Evolutionary conservation across 2,329 filamentous ascomycete species (phyloP).

Genomic region (Colletotrichum acutatum): DNA sequence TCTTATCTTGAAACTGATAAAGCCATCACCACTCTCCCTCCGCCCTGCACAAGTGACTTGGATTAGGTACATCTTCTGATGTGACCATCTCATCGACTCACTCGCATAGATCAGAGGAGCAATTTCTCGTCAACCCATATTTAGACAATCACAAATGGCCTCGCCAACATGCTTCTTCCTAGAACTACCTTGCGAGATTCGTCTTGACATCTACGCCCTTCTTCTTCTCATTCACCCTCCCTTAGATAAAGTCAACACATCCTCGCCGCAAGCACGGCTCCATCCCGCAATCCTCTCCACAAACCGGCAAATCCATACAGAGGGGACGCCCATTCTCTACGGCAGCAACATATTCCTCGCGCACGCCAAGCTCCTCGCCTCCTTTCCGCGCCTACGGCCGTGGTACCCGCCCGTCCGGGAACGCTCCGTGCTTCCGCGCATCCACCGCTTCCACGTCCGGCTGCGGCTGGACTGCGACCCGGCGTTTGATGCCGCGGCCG

Average conservation of each 20-base stretch:
- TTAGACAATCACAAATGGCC: background rate
- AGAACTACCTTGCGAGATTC: constrained; percentile 56
- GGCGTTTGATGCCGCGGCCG: constrained; percentile 44
- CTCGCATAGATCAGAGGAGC: background rate
- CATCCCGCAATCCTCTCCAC: constrained; percentile 53
- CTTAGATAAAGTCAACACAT: constrained; percentile 14
- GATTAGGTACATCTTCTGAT: background rate
- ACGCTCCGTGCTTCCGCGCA: constrained; percentile 43
- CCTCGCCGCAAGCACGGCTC: constrained; percentile 37
- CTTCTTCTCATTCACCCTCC: constrained; percentile 50
- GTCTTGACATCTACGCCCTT: constrained; percentile 56
- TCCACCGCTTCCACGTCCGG: constrained; percentile 52
- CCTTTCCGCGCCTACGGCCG: constrained; percentile 52
- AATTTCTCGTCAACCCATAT: background rate
- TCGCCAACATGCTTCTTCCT: constrained; percentile 43
- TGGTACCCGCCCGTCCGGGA: constrained; percentile 46
- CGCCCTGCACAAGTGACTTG: background rate
- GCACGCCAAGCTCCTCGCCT: constrained; percentile 52
- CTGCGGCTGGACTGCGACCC: constrained; percentile 54
- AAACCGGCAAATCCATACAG: constrained; percentile 53
- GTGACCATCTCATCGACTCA: background rate
- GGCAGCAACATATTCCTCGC: constrained; percentile 55
- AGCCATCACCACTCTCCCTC: background rate
- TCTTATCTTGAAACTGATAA: background rate
- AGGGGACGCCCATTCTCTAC: constrained; percentile 55